phyloP scores from a whole-genome alignment of 768 basidiomycete species.

The Tylopilus vinaceipallidus region DNA sequence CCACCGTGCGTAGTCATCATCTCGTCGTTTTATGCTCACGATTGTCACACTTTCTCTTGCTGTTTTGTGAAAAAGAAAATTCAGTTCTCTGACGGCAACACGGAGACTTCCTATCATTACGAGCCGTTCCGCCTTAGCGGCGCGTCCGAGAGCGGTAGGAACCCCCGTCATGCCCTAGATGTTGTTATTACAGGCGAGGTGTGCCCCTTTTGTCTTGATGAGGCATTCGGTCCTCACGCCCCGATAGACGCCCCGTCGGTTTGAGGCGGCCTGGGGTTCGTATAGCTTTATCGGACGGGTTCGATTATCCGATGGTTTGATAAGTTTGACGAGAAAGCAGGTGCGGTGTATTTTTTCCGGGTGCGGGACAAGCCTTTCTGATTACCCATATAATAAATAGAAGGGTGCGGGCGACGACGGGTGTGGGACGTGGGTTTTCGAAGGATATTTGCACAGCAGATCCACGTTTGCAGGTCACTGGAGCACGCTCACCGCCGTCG shows the following conservation, averaged over 20 bases:
- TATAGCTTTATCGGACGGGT: constrained; percentile 61
- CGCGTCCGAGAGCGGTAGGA: constrained; percentile 27
- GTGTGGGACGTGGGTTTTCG: constrained; percentile 54
- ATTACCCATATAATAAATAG: constrained; percentile 28
- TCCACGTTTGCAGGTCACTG: constrained; percentile 54
- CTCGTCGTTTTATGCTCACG: constrained; percentile 8
- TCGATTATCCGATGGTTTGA: constrained; percentile 51
- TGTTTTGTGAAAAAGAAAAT: constrained; percentile 16
- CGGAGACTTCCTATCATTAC: constrained; percentile 26
- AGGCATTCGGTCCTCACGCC: constrained; percentile 23
- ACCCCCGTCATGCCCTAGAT: constrained; percentile 32
- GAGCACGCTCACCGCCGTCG: constrained; percentile 37
- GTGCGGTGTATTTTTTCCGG: constrained; percentile 36
- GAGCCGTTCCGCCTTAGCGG: constrained; percentile 31
- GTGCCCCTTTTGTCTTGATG: constrained; percentile 20
- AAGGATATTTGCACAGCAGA: constrained; percentile 51
- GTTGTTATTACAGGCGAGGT: constrained; percentile 38
- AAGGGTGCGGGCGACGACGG: constrained; percentile 39
- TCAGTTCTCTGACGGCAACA: constrained; percentile 29
- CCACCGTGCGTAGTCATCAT: constrained; percentile 25
- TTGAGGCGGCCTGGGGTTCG: constrained; percentile 65
- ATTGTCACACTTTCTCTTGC: constrained; percentile 18
- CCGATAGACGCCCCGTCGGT: constrained; percentile 48
- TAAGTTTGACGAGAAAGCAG: constrained; percentile 60
- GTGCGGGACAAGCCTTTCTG: too few species aligned